Evolutionary conservation across 2,329 filamentous ascomycete species (phyloP), one percentile per base, ranked within the genome.

Genomic region (Hortaea werneckii): DNA sequence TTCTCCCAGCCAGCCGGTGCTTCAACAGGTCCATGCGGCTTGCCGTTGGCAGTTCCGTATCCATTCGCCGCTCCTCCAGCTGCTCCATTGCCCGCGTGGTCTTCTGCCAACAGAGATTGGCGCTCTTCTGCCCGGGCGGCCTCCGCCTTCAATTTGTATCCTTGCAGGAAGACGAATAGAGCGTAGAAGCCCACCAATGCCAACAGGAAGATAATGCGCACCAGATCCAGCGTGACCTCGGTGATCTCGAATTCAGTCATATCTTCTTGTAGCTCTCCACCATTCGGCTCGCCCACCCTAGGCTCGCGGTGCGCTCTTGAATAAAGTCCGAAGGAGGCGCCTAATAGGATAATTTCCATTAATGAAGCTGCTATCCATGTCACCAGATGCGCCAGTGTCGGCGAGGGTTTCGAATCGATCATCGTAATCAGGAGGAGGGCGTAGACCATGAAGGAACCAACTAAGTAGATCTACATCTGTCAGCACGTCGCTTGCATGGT

Each of bases 381-480:
- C 40, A 83, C 67, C 46, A 90, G 77, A 66, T 95, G 88, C 44
- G 86, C 81, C 40, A 81, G 71, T 42, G 83, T 89, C 0, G 92
- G 92, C 9, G 85, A 85, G 30, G 87, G 82, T 51, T 79, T 80
- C 60, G 84, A 85, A 65, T 95, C 89, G 58, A 94, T 75, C 47
- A 96, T 77, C 29, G 88, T 88, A 59, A 95, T 83, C 54, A 94
- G 76, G 54, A 95, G 77, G 55, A 95, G 82, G 42, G 85, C 76
- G 69, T 94, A 92, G 52, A 92, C 80, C 72, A 94, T 95, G 54
- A 88, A 84, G 39, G 86, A 83, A 45, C 83, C 87, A 46, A 87
- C 78, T 52, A 94, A 73, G 65, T 94, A 94, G 60, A 94, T 83
- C 88, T 95, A 58, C 46, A 42, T 40, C n/a, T 10, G 20, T 44